Evolutionary conservation across 352 stramenopile genomes (phyloP), one percentile per base, ranked within the genome.

Genomic region (Poterioochromonas sp.): DNA sequence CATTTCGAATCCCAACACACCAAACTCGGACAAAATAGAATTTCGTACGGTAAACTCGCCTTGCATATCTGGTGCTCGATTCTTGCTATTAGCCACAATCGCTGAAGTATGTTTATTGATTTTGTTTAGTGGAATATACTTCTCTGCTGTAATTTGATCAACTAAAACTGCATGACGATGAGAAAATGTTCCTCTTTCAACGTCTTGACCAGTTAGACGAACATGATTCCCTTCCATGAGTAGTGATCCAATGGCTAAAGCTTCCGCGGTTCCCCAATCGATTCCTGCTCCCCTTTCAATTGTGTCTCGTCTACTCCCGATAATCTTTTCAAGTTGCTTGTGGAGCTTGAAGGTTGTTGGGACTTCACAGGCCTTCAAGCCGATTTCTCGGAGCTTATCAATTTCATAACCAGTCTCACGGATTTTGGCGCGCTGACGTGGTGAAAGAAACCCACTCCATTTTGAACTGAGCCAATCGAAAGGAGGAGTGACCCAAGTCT

Each of bases 381-480:
- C 93, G 79, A 99, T 91, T 69, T 93, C 88, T 71, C 90, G 88
- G 29, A 98, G 87, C 76, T 91, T 85, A 29, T 96, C 87, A 70
- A 91, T 88, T 65, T 96, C 86, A 0, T 98, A 93, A 80, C 95
- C 95, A 20, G 95, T 99, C 35, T 86, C 82, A 74, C 93, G 91
- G 76, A 95, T 79, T 26, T 73, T 64, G 34, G 82, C 84, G 34
- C 92, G 88, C 84, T 98, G 94, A 58, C 90, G 91, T 47, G 94
- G 94, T 73, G 89, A 94, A 83, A 97, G 97, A 87, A 98, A 98
- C 39, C 93, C 96, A 49, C 90, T 88, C 95, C 95, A 98, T 70
- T 87, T 87, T 39, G 83, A 90, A 37, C 90, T 91, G 39, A 98
- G 86, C 95, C 94, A 99, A 86, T 99, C 93, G 63, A 80, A 88